Conservation (phyloP, 495 filamentous ascomycete species). For the Aspergillus bertholletiae region DNA sequence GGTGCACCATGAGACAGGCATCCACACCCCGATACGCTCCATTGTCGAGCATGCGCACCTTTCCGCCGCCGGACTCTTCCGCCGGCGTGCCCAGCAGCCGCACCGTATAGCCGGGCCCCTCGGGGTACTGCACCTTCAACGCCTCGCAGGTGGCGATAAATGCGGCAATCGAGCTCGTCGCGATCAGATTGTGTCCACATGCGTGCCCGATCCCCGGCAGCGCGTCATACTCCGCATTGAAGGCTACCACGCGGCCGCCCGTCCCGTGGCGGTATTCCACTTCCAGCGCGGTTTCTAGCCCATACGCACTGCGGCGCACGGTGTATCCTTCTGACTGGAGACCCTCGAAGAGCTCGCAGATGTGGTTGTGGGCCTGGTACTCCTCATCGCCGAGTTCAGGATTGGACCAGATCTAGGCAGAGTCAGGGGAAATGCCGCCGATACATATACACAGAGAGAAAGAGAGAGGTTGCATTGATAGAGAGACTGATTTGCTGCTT, state of each 20-base stretch:
- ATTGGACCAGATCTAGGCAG: slow-evolving; percentile 39
- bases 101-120: slow-evolving; percentile 15
- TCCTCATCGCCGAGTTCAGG: slow-evolving; percentile 56
- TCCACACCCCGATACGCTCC: slow-evolving; percentile 47
- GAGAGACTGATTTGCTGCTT: not conserved
- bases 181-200: slow-evolving; percentile 47
- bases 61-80: slow-evolving; percentile 40
- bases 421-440: no score
- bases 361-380: slow-evolving; percentile 47
- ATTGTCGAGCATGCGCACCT: slow-evolving; percentile 44
- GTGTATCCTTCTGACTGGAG: slow-evolving; percentile 24
- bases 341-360: slow-evolving; percentile 43
- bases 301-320: slow-evolving; percentile 45
- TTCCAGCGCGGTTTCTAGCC: slow-evolving; percentile 53
- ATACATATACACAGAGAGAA: no score
- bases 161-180: slow-evolving; percentile 40
- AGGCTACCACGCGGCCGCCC: slow-evolving; percentile 48
- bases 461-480: not conserved
- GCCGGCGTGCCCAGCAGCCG: slow-evolving; percentile 44
- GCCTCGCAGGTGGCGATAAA: slow-evolving; percentile 37
- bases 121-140: slow-evolving; percentile 12
- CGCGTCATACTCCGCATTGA: slow-evolving; percentile 57
- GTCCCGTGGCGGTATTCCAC: slow-evolving; percentile 47
- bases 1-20: slow-evolving; percentile 54
- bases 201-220: slow-evolving; percentile 44